Conservation (phyloP, 352 stramenopile species). For the Phytophthora pinifolia region DNA sequence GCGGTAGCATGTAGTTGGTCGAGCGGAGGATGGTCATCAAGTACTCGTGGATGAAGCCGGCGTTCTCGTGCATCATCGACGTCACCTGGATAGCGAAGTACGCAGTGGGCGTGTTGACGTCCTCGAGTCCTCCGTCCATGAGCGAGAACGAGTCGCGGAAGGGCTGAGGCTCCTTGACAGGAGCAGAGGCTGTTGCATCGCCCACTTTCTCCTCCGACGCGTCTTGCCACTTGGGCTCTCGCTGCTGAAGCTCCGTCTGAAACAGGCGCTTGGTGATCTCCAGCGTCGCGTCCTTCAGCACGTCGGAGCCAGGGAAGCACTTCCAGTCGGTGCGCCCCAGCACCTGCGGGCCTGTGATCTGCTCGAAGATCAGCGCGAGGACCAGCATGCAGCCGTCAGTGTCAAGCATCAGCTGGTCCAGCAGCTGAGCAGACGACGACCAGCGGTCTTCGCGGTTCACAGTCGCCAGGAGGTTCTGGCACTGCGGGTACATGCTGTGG, state of each 20-base stretch:
- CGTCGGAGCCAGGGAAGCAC: slow-evolving; percentile 47
- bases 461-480: slow-evolving; percentile 43
- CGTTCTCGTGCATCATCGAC: slow-evolving; percentile 51
- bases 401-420: slow-evolving; percentile 38
- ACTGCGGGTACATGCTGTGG: slow-evolving; percentile 50
- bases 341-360: slow-evolving; percentile 43
- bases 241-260: slow-evolving; percentile 39
- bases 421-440: slow-evolving; percentile 26
- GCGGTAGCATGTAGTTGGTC: slow-evolving; percentile 70
- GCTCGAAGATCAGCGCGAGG: slow-evolving; percentile 56
- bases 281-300: slow-evolving; percentile 47
- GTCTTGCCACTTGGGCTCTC: slow-evolving; percentile 39
- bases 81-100: slow-evolving; percentile 65
- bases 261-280: slow-evolving; percentile 44
- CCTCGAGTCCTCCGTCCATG: slow-evolving; percentile 27
- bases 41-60: slow-evolving; percentile 53
- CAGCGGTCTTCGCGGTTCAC: slow-evolving; percentile 52
- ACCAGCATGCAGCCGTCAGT: slow-evolving; percentile 45
- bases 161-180: slow-evolving; percentile 30
- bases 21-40: slow-evolving; percentile 56
- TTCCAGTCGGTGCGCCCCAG: slow-evolving; percentile 63
- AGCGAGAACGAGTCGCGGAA: slow-evolving; percentile 47
- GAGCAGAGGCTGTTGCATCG: slow-evolving; percentile 21
- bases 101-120: slow-evolving; percentile 28
- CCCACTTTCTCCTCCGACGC: slow-evolving; percentile 29